Evolutionary conservation across 23 red algal genomes (phyloP).

Genomic region (Gracilaria domingensis): DNA sequence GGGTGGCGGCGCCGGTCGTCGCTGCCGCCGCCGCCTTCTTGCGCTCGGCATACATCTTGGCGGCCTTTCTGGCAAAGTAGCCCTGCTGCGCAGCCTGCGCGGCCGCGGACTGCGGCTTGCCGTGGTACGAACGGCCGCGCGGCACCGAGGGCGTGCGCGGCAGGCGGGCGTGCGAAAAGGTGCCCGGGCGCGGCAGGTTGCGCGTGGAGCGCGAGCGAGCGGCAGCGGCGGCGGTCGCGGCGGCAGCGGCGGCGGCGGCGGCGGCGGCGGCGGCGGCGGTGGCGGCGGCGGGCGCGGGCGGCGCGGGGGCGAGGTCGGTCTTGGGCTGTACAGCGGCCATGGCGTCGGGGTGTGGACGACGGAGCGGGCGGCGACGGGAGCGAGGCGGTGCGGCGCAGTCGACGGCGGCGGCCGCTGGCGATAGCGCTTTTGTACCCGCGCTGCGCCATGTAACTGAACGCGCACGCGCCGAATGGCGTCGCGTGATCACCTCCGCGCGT

Average conservation of each 20-base stretch:
- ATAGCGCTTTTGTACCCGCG: constrained; percentile 9
- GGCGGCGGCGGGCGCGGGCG: neutral
- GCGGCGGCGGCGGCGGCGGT: neutral
- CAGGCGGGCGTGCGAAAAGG: constrained; percentile 26
- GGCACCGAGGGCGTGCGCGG: constrained; percentile 31
- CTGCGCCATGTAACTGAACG: neutral
- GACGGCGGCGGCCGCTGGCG: constrained; percentile 4
- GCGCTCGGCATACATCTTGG: constrained; percentile 50
- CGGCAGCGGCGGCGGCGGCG: neutral
- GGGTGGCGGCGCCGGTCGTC: neutral
- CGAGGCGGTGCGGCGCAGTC: neutral
- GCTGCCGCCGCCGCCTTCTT: constrained; percentile 22
- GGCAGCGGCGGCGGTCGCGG: neutral
- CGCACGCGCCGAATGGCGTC: neutral
- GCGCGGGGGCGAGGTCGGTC: neutral
- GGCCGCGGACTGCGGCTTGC: constrained; percentile 44
- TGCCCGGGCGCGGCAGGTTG: constrained; percentile 27
- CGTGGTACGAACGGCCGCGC: constrained; percentile 40
- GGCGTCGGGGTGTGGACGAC: neutral
- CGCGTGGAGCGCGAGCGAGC: constrained; percentile 10
- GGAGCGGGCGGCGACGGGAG: neutral
- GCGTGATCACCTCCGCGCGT: neutral
- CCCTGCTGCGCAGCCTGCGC: constrained; percentile 59
- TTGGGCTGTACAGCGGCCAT: constrained; percentile 29
- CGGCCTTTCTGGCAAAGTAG: constrained; percentile 60